Conservation (phyloP, 2,329 filamentous ascomycete species). For the Fusarium kyushuense region DNA sequence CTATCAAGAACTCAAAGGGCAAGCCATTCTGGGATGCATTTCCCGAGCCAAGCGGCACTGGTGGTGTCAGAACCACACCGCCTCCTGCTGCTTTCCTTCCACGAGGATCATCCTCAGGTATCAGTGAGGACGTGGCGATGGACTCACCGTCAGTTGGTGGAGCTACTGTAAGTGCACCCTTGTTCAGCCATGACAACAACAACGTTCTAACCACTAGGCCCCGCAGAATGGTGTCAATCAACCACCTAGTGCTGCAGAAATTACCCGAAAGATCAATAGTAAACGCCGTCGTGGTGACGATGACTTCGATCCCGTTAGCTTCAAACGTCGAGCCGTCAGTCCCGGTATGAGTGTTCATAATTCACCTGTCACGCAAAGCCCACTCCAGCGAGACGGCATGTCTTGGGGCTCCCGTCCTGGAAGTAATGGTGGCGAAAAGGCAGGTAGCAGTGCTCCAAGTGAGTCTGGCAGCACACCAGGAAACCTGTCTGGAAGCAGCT, state of each 20-base stretch:
- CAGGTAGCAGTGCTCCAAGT: conserved; percentile 65
- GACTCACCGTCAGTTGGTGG: conserved; percentile 70
- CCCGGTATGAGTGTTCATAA: conserved; percentile 92
- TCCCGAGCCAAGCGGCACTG: conserved; percentile 72
- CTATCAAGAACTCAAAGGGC: conserved; percentile 77
- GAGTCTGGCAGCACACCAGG: conserved; percentile 58
- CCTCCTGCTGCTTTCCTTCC: conserved; percentile 74
- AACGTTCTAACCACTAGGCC: conserved; percentile 37
- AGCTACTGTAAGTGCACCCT: conserved; percentile 48
- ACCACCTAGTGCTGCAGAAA: conserved; percentile 76
- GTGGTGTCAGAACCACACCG: conserved; percentile 67
- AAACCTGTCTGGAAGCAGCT: conserved; percentile 45
- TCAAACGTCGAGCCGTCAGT: conserved; percentile 92
- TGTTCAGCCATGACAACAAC: conserved; percentile 2
- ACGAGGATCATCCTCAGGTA: conserved; percentile 68
- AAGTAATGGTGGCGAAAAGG: conserved; percentile 68
- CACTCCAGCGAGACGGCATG: conserved; percentile 76
- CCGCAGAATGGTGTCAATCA: conserved; percentile 53
- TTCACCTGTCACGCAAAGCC: conserved; percentile 88
- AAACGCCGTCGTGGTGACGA: conserved; percentile 92
- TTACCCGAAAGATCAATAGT: conserved; percentile 80
- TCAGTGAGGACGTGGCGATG: conserved; percentile 79
- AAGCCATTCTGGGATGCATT: conserved; percentile 81
- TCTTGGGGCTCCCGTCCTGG: conserved; percentile 80
- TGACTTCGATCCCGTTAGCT: conserved; percentile 86